phyloP scores from a whole-genome alignment of 208 protist species.

The Trypanosoma platydactyli region DNA sequence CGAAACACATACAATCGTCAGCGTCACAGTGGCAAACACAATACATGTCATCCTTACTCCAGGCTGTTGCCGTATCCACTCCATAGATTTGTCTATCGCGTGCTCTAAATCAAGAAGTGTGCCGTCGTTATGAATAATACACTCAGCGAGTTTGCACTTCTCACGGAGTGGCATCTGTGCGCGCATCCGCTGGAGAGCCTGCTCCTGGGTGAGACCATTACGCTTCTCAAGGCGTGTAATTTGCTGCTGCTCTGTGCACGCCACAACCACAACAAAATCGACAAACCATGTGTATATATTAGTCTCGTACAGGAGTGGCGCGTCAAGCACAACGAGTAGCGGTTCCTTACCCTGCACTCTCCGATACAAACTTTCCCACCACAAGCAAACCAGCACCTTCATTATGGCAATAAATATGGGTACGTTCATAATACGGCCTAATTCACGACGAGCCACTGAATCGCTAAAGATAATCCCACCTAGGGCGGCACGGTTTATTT shows the following conservation, averaged over 20 bases:
- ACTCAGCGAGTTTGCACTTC: slow-evolving; percentile 64
- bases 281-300: slow-evolving; percentile 78
- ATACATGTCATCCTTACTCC: slow-evolving; percentile 36
- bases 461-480: slow-evolving; percentile 81
- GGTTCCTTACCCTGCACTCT: slow-evolving; percentile 4
- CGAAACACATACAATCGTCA: slow-evolving; percentile 9
- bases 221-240: slow-evolving; percentile 54
- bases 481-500: slow-evolving; percentile 63
- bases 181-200: slow-evolving; percentile 59
- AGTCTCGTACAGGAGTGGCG: slow-evolving; percentile 86
- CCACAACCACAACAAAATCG: slow-evolving; percentile 64
- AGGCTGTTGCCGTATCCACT: slow-evolving; percentile 65
- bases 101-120: slow-evolving; percentile 32
- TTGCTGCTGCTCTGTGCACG: slow-evolving; percentile 61
- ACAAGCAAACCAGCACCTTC: slow-evolving; percentile 43
- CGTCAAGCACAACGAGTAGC: slow-evolving; percentile 77
- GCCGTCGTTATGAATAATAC: slow-evolving; percentile 77
- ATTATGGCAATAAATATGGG: slow-evolving; percentile 78
- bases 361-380: slow-evolving; percentile 51
- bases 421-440: slow-evolving; percentile 77
- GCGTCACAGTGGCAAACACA: slow-evolving; percentile 25
- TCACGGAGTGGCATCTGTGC: slow-evolving; percentile 77
- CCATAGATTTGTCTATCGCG: slow-evolving; percentile 41
- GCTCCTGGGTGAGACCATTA: slow-evolving; percentile 46
- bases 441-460: slow-evolving; percentile 41